A percentile compares a stretch with the other conserved stretches of the same genome.
phyloP scores from a whole-genome alignment of 441 rosid genomes.

The Rhodomyrtus psidioides region DNA sequence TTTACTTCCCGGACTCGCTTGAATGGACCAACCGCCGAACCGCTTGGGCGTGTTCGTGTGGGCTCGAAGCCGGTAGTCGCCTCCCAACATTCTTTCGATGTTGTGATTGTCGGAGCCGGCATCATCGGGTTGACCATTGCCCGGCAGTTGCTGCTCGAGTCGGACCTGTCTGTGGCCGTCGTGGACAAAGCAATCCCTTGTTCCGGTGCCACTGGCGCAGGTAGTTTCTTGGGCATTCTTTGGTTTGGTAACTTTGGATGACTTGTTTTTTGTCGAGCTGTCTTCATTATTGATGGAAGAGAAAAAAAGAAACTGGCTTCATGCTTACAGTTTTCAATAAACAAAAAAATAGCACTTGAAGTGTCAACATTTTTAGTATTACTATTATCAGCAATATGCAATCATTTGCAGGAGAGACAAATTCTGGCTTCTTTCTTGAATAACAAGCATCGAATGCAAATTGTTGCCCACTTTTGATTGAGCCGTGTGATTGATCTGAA shows the following conservation, averaged over 20 bases:
- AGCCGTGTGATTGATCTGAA: neutral
- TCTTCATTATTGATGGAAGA: neutral
- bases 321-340: neutral
- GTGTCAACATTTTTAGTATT: neutral
- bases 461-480: neutral
- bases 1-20: neutral
- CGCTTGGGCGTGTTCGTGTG: neutral
- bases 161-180: constrained; percentile 82
- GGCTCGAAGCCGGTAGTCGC: constrained; percentile 16
- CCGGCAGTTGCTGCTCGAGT: constrained; percentile 59
- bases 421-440: neutral
- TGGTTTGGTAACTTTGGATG: neutral
- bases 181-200: constrained; percentile 83
- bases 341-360: neutral
- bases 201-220: constrained; percentile 96
- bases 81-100: constrained; percentile 43
- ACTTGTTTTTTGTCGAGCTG: neutral
- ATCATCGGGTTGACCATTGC: constrained; percentile 77
- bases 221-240: constrained; percentile 18
- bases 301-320: neutral
- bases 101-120: constrained; percentile 80
- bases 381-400: neutral
- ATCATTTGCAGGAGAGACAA: neutral
- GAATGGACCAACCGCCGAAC: constrained; percentile 4
- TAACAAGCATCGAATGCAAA: neutral